phyloP scores from a whole-genome alignment of 768 basidiomycete genomes.

The Cantharellus anzutake region DNA sequence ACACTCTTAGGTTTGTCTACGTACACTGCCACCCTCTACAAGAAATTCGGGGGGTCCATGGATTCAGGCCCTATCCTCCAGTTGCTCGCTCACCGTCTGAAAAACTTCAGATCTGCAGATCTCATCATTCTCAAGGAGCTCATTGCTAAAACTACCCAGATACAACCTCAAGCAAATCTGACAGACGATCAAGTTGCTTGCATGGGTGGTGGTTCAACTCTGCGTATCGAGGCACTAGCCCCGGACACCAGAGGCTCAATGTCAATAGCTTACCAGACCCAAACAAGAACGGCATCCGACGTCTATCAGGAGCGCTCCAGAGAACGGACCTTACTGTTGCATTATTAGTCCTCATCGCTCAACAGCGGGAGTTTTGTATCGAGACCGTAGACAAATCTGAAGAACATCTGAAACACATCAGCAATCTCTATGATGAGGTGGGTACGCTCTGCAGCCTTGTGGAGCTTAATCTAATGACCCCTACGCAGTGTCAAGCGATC shows the following conservation, averaged over 20 bases:
- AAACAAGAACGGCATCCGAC: slow-evolving; percentile 22
- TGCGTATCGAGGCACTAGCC: slow-evolving; percentile 80
- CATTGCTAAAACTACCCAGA: slow-evolving; percentile 89
- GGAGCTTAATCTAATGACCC: slow-evolving; percentile 3
- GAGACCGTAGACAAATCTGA: slow-evolving; percentile 38
- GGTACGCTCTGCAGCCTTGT: slow-evolving; percentile 18
- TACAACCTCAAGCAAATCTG: slow-evolving; percentile 76
- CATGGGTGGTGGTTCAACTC: slow-evolving; percentile 76
- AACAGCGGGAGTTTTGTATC: slow-evolving; percentile 75
- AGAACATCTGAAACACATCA: slow-evolving; percentile 69
- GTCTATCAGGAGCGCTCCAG: slow-evolving; percentile 46
- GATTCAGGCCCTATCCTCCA: slow-evolving; percentile 69
- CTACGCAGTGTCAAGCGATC: slow-evolving; percentile 65
- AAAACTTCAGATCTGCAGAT: slow-evolving; percentile 66
- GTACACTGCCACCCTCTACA: slow-evolving; percentile 83
- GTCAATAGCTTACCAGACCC: slow-evolving; percentile 34
- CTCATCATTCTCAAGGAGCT: slow-evolving; percentile 83
- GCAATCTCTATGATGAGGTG: slow-evolving; percentile 76
- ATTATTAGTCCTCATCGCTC: slow-evolving; percentile 78
- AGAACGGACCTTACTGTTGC: slow-evolving; percentile 58
- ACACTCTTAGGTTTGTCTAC: slow-evolving; percentile 58
- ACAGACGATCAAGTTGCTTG: slow-evolving; percentile 76
- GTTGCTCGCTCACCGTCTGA: slow-evolving; percentile 82
- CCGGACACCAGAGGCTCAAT: slow-evolving; percentile 42
- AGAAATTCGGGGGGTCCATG: slow-evolving; percentile 28